Evolutionary conservation across 345 rosid genomes (phyloP).

Genomic region (Ailanthus altissimus): DNA sequence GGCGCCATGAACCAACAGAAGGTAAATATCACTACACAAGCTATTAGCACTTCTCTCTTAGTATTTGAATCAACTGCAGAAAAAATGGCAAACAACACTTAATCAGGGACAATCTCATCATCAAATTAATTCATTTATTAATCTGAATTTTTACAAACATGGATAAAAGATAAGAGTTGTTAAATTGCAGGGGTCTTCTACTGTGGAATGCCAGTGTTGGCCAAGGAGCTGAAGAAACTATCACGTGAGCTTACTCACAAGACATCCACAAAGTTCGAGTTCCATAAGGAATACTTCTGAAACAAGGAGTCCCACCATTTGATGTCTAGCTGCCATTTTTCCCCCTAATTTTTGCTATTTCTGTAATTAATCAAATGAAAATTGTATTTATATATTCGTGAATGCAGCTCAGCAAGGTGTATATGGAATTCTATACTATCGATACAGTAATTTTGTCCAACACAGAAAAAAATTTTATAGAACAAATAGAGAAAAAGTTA

Average conservation of each 20-base stretch:
- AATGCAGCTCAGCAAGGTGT: slow-evolving; percentile 14
- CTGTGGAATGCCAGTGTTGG: slow-evolving; percentile 85
- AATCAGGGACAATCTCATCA: too few relatives aligned
- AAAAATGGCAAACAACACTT: too few relatives aligned
- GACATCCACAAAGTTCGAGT: slow-evolving; percentile 81
- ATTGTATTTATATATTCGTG: background rate
- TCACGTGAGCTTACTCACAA: slow-evolving; percentile 66
- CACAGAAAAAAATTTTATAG: background rate
- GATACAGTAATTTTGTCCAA: background rate
- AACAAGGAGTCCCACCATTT: slow-evolving; percentile 6
- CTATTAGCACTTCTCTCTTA: too few relatives aligned
- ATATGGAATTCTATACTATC: slow-evolving; percentile 8
- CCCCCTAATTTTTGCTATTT: background rate
- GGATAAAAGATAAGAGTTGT: background rate
- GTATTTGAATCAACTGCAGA: too few relatives aligned
- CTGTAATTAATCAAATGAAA: slow-evolving; percentile 29
- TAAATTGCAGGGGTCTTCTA: slow-evolving; percentile 82
- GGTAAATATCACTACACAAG: too few relatives aligned
- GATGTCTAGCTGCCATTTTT: slow-evolving; percentile 10
- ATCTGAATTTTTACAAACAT: too few relatives aligned
- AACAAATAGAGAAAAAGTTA: background rate
- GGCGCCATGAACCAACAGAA: too few relatives aligned
- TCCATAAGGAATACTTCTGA: slow-evolving; percentile 93
- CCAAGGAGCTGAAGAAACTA: slow-evolving; percentile 79
- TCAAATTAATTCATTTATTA: too few relatives aligned